These are phyloP conservation scores for Aspergillus biplanus DNA, from an alignment of 495 filamentous ascomycete genomes.

Conservation along the genomic window DNA sequence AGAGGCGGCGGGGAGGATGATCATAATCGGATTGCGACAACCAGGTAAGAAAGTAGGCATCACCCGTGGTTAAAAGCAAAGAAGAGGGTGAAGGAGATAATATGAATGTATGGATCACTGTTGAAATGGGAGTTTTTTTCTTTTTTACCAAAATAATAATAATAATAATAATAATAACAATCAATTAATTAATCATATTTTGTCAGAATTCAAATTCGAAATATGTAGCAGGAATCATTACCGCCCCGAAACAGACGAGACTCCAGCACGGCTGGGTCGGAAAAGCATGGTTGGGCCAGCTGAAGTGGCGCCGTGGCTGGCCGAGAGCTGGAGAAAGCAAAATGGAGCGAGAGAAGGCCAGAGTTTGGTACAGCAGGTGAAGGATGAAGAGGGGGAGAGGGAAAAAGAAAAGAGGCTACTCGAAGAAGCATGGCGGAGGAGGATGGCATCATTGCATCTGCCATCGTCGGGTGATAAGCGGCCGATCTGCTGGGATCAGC, in stretches of 20 bases:
- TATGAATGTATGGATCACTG: neutral
- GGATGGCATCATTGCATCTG: constrained; percentile 17
- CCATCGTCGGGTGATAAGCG: constrained; percentile 15
- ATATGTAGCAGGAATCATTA: constrained; percentile 1
- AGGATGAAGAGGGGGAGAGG: neutral
- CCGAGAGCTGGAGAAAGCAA: constrained; percentile 3
- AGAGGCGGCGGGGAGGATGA: constrained; percentile 3
- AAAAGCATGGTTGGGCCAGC: constrained; percentile 24
- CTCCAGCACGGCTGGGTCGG: constrained; percentile 23
- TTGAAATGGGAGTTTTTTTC: too few relatives aligned
- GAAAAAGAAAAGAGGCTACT: constrained; percentile 14
- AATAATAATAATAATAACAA: neutral
- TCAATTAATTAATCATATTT: constrained; percentile 3
- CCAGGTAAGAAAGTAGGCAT: neutral
- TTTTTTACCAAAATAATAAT: neutral
- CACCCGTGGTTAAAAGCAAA: neutral
- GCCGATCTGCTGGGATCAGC: constrained; percentile 8
- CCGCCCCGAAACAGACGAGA: constrained; percentile 2
- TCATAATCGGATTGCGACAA: neutral
- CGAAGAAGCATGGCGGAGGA: constrained; percentile 11
- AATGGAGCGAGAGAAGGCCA: constrained; percentile 5
- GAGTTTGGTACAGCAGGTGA: neutral
- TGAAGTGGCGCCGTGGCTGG: constrained; percentile 20
- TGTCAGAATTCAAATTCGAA: neutral
- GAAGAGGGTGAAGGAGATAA: neutral